Evolutionary conservation across 1,139 yeast genomes (phyloP).

Genomic region (Chernovozyma sophiae-reginae): DNA sequence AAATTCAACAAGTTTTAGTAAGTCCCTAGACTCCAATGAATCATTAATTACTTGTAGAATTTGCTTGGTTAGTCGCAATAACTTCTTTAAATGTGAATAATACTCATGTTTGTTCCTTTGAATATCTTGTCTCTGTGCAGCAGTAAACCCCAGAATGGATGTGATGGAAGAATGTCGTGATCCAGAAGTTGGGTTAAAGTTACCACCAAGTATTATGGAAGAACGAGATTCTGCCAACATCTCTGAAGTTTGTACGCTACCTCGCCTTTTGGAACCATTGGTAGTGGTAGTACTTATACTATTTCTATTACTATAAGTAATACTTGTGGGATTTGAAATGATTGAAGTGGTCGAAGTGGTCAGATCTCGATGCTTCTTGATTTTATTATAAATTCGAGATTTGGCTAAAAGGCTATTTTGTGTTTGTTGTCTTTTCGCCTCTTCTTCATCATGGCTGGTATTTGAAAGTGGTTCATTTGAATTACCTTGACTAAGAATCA

Average conservation of each 20-base stretch:
- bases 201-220: constrained; percentile 3
- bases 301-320: constrained; percentile 20
- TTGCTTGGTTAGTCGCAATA: constrained; percentile 15
- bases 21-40: constrained; percentile 11
- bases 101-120: constrained; percentile 35
- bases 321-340: constrained; percentile 17
- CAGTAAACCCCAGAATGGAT: constrained; percentile 13
- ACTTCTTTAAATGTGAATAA: constrained; percentile 25
- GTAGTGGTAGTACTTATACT: constrained; percentile 23
- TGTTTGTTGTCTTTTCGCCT: constrained; percentile 21
- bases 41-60: constrained; percentile 8
- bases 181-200: neutral
- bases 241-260: constrained; percentile 13
- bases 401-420: constrained; percentile 33
- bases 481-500: constrained; percentile 2
- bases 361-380: constrained; percentile 40
- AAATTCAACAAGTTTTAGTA: constrained; percentile 33
- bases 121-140: constrained; percentile 29
- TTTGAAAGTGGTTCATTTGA: neutral
- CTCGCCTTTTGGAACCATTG: constrained; percentile 20
- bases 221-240: constrained; percentile 2
- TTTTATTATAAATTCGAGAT: constrained; percentile 33
- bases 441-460: constrained; percentile 13
- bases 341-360: constrained; percentile 27
- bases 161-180: constrained; percentile 4